Evolutionary conservation across 768 basidiomycete species (phyloP).

Genomic region (Pholiota conissans): DNA sequence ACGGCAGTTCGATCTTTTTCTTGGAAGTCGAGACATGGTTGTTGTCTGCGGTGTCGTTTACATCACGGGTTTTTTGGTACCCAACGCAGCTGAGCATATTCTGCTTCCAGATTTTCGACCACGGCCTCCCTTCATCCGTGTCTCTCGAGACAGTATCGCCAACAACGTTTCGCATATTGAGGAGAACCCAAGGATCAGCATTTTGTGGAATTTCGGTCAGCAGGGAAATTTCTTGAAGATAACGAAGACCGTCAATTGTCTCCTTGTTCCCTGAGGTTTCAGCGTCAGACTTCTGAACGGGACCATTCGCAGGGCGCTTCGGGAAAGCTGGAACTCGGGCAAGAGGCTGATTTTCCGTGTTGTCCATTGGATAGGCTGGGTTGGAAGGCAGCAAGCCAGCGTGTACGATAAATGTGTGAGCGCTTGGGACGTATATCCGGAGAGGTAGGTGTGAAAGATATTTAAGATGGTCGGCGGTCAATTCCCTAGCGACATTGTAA

Average conservation of each 20-base stretch:
- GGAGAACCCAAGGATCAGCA: slow-evolving; percentile 67
- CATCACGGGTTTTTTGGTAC: slow-evolving; percentile 25
- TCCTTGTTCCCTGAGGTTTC: background rate
- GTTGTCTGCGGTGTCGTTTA: slow-evolving; percentile 2
- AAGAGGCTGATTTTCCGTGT: slow-evolving; percentile 66
- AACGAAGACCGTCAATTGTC: slow-evolving; percentile 38
- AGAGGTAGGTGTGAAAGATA: slow-evolving; percentile 80
- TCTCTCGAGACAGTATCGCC: slow-evolving; percentile 46
- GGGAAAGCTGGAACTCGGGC: slow-evolving; percentile 52
- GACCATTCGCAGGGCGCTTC: background rate
- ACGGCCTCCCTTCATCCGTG: slow-evolving; percentile 58
- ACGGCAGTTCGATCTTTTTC: slow-evolving; percentile 41
- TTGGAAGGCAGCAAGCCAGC: slow-evolving; percentile 80
- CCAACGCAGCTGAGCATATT: slow-evolving; percentile 62
- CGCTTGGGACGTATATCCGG: slow-evolving; percentile 68
- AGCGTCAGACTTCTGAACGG: background rate
- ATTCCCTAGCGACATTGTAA: slow-evolving; percentile 68
- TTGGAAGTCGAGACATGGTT: slow-evolving; percentile 3
- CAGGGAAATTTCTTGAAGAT: slow-evolving; percentile 68
- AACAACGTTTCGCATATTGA: slow-evolving; percentile 69
- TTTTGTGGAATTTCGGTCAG: slow-evolving; percentile 75
- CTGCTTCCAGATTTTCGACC: slow-evolving; percentile 75
- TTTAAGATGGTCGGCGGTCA: slow-evolving; percentile 61
- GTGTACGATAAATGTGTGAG: slow-evolving; percentile 79
- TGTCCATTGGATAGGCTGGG: slow-evolving; percentile 46